Base-by-base conservation (phyloP, 495 filamentous ascomycete genomes). In the Hypoxylon rickii region DNA sequence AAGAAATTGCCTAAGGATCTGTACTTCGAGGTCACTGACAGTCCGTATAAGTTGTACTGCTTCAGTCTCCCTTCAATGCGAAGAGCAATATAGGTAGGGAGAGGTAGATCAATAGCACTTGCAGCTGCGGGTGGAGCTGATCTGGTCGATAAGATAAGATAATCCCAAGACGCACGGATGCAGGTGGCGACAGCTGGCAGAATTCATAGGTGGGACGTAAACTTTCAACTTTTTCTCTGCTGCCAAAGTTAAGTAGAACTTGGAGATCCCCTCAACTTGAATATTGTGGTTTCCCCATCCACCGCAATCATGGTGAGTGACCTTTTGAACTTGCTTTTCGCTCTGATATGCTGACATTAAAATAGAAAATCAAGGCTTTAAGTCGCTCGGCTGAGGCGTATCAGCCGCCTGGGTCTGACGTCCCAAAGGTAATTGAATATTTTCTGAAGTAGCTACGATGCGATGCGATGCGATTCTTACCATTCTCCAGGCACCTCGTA, bases 301-400 rank as follows among this genome's bases (percentile, higher is more conserved):
- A 37, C 19, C 15, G 16, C 49, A 49, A 45, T 38, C 16, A 63
- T 63, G 59, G 59, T 63, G 20, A 20, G 59, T 50, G 6, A 17
- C 22, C 6, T 8, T 12, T 32, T 37, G 17, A 6, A 2, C 6
- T 7, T 2, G 0, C 29, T 50, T 2, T 0, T 2, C 2, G 11
- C 13, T n/a, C 10, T 8, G 16, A 8, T n/a, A 37, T 56, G n/a
- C 47, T 62, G 39, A 62, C 22, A 5, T 8, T 7, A 26, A 3
- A 18, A 47, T 46, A 64, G 91, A 96, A 96, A 85, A 89, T 97
- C 66, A 96, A 96, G 80, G 88, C 92, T 31, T 87, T 97, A 66
- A 88, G 82, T 55, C 88, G 92, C 64, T 82, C 89, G 12, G 78
- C 86, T 22, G 77, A 84, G 68, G 86, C 90, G 41, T 84, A 89